A percentile compares a stretch with the other conserved stretches of the same genome.
Evolutionary conservation across 2,329 filamentous ascomycete species (phyloP).

Genomic region (Apiospora phragmitis): DNA sequence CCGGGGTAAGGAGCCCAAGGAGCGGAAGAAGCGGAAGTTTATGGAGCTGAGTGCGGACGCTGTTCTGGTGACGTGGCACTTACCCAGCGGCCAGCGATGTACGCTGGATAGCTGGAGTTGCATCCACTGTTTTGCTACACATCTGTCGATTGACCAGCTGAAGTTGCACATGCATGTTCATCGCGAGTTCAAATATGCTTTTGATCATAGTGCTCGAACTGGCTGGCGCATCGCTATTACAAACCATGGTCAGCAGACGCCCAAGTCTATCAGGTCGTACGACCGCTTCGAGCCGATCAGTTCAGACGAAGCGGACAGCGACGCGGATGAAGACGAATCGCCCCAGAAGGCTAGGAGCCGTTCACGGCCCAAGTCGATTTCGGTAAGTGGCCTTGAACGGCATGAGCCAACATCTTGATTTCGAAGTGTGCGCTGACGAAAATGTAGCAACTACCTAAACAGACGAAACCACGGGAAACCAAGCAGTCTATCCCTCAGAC

Average conservation of each 20-base stretch:
- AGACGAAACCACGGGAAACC: conserved; percentile 25
- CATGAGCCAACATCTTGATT: conserved; percentile 16
- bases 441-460: conserved; percentile 12
- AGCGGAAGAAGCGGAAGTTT: conserved; percentile 38
- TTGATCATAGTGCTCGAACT: conserved; percentile 27
- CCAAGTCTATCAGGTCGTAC: conserved; percentile 21
- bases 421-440: conserved; percentile 12
- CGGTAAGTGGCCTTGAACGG: conserved; percentile 16
- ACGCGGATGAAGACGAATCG: conserved; percentile 24
- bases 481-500: conserved; percentile 49
- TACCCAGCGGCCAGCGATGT: conserved; percentile 46
- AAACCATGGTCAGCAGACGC: conserved; percentile 26
- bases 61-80: conserved; percentile 44
- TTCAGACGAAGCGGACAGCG: conserved; percentile 28
- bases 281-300: conserved; percentile 21
- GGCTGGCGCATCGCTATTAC: conserved; percentile 28
- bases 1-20: conserved; percentile 50
- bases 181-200: conserved; percentile 43
- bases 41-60: conserved; percentile 25
- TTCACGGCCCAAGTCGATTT: conserved; percentile 17
- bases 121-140: conserved; percentile 49
- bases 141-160: conserved; percentile 49
- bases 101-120: conserved; percentile 51
- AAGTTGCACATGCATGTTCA: conserved; percentile 51
- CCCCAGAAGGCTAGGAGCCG: conserved; percentile 23